Conservation (phyloP, 306 rosid genomes). For the Comarum palustre region DNA sequence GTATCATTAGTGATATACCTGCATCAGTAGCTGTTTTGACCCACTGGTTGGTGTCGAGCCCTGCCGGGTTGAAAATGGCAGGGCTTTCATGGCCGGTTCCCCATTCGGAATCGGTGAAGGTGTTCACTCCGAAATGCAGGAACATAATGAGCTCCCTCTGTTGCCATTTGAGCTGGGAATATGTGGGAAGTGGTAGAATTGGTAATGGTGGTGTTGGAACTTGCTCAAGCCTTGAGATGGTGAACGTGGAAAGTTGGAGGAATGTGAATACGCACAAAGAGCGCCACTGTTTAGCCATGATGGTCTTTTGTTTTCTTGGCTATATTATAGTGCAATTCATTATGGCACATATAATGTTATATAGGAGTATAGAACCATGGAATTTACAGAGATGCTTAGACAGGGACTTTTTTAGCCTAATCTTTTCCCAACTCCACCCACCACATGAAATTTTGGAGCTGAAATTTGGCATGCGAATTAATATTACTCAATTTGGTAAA, state of each 20-base stretch:
- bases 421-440: neutral
- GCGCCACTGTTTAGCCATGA: constrained; percentile 36
- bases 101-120: constrained; percentile 77
- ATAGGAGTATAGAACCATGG: neutral
- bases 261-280: constrained; percentile 33
- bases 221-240: constrained; percentile 27
- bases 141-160: constrained; percentile 96
- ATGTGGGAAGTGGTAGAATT: constrained; percentile 79
- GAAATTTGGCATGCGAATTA: neutral
- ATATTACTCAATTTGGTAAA: neutral
- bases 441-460: neutral
- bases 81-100: constrained; percentile 80
- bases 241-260: constrained; percentile 25
- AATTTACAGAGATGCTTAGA: neutral
- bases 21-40: constrained; percentile 56
- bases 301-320: neutral
- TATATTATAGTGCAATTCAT: neutral
- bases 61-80: constrained; percentile 55
- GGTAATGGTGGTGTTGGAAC: constrained; percentile 73
- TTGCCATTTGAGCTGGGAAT: constrained; percentile 88
- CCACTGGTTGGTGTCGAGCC: constrained; percentile 68
- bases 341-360: neutral
- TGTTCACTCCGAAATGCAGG: constrained; percentile 90
- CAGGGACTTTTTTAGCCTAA: neutral
- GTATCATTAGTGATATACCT: constrained; percentile 67